A percentile compares a stretch with the other conserved stretches of the same genome.
These are phyloP conservation scores for Artemisia princeps DNA, from an alignment of 140 eudicot species.

Conservation along the genomic window DNA sequence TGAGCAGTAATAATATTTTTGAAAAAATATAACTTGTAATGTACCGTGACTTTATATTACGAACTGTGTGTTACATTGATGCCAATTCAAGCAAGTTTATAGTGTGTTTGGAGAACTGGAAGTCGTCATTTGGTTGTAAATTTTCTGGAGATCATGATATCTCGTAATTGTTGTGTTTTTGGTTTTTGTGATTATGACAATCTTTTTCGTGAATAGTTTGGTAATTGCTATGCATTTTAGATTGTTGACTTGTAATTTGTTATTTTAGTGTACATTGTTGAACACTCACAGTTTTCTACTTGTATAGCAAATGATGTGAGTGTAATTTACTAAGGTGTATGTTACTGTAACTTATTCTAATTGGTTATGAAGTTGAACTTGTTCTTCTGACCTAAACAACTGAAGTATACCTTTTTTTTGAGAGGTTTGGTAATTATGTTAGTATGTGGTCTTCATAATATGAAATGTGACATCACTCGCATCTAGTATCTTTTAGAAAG, in stretches of 20 bases:
- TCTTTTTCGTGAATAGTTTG: too few species aligned
- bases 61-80: too few species aligned
- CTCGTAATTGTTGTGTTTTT: too few species aligned
- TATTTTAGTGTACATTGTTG: not conserved
- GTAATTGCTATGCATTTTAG: not conserved
- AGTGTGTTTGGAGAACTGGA: too few species aligned
- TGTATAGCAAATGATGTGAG: conserved; percentile 8
- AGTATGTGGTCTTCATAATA: conserved; percentile 8
- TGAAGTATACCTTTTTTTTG: not conserved
- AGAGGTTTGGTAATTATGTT: conserved; percentile 11
- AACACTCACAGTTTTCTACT: not conserved
- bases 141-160: too few species aligned
- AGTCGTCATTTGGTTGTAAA: too few species aligned
- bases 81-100: too few species aligned
- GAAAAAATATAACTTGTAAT: too few species aligned
- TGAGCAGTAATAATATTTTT: too few species aligned
- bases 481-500: not conserved
- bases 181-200: too few species aligned
- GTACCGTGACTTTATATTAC: too few species aligned
- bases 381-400: not conserved
- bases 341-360: not conserved
- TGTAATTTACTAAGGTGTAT: not conserved
- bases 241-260: not conserved
- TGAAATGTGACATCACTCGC: not conserved
- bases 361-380: conserved; percentile 1